phyloP scores from a whole-genome alignment of 2,329 filamentous ascomycete species.

The Colletotrichum ledebouriae region DNA sequence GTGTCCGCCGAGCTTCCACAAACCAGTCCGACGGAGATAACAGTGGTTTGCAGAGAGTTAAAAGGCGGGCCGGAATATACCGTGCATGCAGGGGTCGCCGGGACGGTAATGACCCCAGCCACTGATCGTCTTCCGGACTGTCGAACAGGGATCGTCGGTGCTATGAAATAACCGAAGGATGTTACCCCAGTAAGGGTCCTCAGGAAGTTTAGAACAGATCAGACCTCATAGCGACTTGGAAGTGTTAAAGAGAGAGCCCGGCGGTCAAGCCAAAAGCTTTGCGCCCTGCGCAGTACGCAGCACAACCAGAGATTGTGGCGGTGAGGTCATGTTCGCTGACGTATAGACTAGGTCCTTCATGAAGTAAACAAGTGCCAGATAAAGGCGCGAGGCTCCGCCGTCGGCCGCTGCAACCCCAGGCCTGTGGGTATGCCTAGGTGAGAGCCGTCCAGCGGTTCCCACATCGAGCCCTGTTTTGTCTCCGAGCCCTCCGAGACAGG shows the following conservation, averaged over 20 bases:
- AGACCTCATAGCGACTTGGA: not conserved
- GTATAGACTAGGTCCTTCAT: conserved; percentile 1
- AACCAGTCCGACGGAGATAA: conserved; percentile 4
- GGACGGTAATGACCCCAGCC: not conserved
- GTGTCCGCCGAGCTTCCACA: not conserved
- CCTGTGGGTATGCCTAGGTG: conserved; percentile 21
- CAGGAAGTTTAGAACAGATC: not conserved
- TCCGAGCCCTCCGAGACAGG: conserved; percentile 34
- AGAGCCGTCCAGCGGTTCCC: not conserved
- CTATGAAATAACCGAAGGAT: not conserved
- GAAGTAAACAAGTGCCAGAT: not conserved
- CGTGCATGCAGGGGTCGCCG: conserved; percentile 1
- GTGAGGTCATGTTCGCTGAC: conserved; percentile 30
- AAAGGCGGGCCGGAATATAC: conserved; percentile 2
- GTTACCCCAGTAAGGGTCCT: not conserved
- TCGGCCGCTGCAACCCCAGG: conserved; percentile 3
- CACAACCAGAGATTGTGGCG: not conserved
- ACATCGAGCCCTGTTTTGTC: conserved; percentile 13
- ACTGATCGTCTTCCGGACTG: not conserved
- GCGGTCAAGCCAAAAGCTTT: not conserved
- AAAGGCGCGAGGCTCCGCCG: conserved; percentile 10
- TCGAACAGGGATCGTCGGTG: conserved; percentile 1
- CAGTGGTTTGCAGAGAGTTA: not conserved
- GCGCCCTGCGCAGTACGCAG: not conserved
- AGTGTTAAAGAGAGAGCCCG: not conserved